A percentile compares a stretch with the other conserved stretches of the same genome.
phyloP scores from a whole-genome alignment of 345 rosid species.

The Citrus trifoliata region DNA sequence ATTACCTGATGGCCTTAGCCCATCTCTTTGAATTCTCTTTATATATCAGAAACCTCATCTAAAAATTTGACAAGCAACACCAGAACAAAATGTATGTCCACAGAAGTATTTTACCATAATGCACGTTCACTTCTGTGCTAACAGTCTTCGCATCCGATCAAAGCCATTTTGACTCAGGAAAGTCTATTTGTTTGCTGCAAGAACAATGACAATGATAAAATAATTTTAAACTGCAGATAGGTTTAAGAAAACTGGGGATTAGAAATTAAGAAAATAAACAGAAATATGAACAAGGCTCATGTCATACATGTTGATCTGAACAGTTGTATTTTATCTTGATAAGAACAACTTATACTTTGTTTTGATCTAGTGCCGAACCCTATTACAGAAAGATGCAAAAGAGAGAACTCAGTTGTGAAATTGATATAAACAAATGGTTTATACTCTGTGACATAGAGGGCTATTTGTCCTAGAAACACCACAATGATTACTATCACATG shows the following conservation, averaged over 20 bases:
- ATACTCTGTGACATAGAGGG: background rate
- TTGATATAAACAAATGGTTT: background rate
- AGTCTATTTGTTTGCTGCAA: slow-evolving; percentile 11
- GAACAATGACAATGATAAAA: background rate
- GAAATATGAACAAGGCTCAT: background rate
- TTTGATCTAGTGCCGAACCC: background rate
- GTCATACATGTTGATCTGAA: background rate
- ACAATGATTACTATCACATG: background rate
- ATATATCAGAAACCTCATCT: background rate
- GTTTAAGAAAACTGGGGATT: background rate
- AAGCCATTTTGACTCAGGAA: background rate
- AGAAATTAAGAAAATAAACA: background rate
- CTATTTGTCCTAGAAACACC: background rate
- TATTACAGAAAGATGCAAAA: background rate
- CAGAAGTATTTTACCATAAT: background rate
- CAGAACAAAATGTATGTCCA: background rate
- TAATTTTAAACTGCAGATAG: background rate
- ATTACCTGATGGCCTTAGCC: background rate
- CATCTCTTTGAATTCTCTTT: background rate
- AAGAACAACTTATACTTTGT: background rate
- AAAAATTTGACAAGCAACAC: background rate
- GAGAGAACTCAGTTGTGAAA: background rate
- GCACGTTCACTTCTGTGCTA: background rate
- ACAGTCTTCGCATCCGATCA: background rate
- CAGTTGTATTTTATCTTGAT: background rate